Evolutionary conservation across 1,139 yeast species (phyloP).

Genomic region (Saccharomyces pastorianus): DNA sequence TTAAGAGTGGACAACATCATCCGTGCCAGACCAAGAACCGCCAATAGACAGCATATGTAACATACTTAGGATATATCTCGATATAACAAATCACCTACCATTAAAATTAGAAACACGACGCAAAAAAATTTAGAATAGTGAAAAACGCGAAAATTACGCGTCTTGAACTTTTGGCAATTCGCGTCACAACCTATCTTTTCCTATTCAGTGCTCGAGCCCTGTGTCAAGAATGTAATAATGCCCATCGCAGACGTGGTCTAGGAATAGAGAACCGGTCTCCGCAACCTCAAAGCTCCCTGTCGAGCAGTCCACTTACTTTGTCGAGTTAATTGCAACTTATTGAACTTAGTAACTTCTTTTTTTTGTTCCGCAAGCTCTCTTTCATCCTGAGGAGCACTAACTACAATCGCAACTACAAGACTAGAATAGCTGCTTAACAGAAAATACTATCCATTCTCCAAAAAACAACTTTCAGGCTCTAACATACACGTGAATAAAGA

Average conservation of each 20-base stretch:
- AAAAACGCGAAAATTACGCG: background rate
- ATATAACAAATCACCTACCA: background rate
- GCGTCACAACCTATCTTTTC: background rate
- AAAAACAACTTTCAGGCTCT: background rate
- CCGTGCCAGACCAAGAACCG: constrained; percentile 95
- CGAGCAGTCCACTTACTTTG: background rate
- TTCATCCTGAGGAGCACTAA: background rate
- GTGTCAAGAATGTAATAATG: background rate
- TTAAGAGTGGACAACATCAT: constrained; percentile 92
- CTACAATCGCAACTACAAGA: background rate
- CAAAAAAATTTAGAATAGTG: background rate
- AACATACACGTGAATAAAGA: background rate
- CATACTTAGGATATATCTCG: constrained; percentile 3
- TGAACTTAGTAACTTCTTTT: background rate
- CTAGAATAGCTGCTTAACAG: background rate
- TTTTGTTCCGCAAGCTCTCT: background rate
- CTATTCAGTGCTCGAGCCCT: background rate
- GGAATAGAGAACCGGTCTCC: background rate
- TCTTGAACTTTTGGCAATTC: background rate
- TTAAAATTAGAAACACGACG: background rate
- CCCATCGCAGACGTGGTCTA: background rate
- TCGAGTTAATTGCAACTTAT: background rate
- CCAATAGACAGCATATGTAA: constrained; percentile 52
- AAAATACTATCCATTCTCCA: background rate
- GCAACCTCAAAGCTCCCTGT: background rate